phyloP scores from a whole-genome alignment of 2,329 filamentous ascomycete species.

The Chaetomiaceae sp. region DNA sequence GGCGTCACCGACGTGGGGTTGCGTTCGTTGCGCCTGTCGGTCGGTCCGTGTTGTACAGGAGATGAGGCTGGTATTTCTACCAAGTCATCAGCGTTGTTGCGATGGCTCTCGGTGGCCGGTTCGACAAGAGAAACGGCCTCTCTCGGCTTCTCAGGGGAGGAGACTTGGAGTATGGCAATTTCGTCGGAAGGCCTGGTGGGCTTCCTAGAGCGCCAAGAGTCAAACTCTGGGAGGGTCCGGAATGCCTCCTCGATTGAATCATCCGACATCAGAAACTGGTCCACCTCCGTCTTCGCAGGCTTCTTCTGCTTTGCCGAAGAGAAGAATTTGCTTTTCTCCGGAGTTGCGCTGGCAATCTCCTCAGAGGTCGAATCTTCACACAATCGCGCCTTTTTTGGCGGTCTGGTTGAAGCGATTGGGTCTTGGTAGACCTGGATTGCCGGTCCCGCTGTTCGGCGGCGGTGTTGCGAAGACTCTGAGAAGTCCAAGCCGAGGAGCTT shows the following conservation, averaged over 20 bases:
- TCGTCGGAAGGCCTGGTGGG: conserved; percentile 35
- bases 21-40: neutral
- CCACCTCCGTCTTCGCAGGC: conserved; percentile 33
- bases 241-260: conserved; percentile 55
- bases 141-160: conserved; percentile 21
- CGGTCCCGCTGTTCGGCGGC: conserved; percentile 29
- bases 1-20: conserved; percentile 22
- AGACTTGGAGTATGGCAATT: conserved; percentile 45
- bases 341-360: conserved; percentile 32
- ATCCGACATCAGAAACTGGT: conserved; percentile 49
- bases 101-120: conserved; percentile 10
- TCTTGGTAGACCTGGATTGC: conserved; percentile 27
- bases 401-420: conserved; percentile 33
- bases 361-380: conserved; percentile 40
- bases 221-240: conserved; percentile 47
- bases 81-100: conserved; percentile 8
- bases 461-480: conserved; percentile 16
- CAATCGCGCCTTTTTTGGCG: conserved; percentile 55
- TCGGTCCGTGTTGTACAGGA: conserved; percentile 6
- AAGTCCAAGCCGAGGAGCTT: conserved; percentile 37
- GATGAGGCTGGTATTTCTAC: conserved; percentile 23
- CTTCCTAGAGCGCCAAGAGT: conserved; percentile 43
- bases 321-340: conserved; percentile 54
- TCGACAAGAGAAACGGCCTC: conserved; percentile 14
- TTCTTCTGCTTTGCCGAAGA: conserved; percentile 30